A percentile compares a stretch with the other conserved stretches of the same genome.
Conservation (phyloP, 1,139 yeast species). For the Saccharomyces hybrid region DNA sequence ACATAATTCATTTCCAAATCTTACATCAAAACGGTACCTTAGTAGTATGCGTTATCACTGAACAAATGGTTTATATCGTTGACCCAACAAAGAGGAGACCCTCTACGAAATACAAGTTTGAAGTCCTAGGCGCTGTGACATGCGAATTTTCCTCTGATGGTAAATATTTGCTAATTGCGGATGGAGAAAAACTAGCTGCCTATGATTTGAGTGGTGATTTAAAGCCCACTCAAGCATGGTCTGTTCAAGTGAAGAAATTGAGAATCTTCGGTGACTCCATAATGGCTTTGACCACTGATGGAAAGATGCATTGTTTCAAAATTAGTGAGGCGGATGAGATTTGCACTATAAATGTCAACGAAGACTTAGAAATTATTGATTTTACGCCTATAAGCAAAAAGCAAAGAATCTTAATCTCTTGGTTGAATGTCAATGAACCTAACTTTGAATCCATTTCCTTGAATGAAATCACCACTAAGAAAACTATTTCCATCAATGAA, state of each 20-base stretch:
- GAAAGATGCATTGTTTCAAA: slow-evolving; percentile 17
- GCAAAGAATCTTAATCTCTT: slow-evolving; percentile 20
- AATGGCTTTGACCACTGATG: slow-evolving; percentile 17
- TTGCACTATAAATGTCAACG: slow-evolving; percentile 16
- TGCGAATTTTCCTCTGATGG: slow-evolving; percentile 19
- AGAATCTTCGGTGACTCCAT: slow-evolving; percentile 16
- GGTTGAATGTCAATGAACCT: slow-evolving; percentile 33
- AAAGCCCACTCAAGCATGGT: slow-evolving; percentile 18
- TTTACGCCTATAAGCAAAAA: slow-evolving; percentile 13
- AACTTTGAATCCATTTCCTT: slow-evolving; percentile 22
- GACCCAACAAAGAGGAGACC: slow-evolving; percentile 33
- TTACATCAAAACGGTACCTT: slow-evolving; percentile 13
- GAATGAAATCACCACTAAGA: slow-evolving; percentile 13
- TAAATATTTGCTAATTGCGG: slow-evolving; percentile 19
- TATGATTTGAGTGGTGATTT: slow-evolving; percentile 13
- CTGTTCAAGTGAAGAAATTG: slow-evolving; percentile 17
- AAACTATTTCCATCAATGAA: slow-evolving; percentile 18
- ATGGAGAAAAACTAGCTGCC: slow-evolving; percentile 16
- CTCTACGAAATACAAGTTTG: slow-evolving; percentile 20
- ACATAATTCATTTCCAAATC: slow-evolving; percentile 23
- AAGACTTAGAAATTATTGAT: slow-evolving; percentile 24
- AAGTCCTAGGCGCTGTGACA: slow-evolving; percentile 14
- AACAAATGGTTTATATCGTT: slow-evolving; percentile 24
- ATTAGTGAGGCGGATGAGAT: slow-evolving; percentile 11
- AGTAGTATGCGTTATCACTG: slow-evolving; percentile 18